Evolutionary conservation across 1,284 basidiomycete genomes (phyloP).

Genomic region (Xerocomus amazonicus): DNA sequence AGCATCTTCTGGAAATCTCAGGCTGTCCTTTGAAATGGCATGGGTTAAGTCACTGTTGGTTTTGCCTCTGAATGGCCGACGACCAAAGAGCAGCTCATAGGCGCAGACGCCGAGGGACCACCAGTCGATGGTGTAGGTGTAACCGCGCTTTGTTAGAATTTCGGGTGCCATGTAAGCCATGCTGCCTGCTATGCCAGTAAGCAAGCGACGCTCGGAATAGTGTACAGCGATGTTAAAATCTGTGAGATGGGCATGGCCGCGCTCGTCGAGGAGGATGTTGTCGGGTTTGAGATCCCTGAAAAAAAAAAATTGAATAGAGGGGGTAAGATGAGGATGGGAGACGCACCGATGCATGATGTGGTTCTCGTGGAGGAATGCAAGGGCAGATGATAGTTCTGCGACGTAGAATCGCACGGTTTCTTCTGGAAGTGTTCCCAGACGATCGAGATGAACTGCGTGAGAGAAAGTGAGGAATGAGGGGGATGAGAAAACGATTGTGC

Average conservation of each 20-base stretch:
- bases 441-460: conserved; percentile 83
- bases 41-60: conserved; percentile 89
- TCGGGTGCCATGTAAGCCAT: conserved; percentile 99
- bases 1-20: conserved; percentile 77
- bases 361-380: conserved; percentile 90
- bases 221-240: conserved; percentile 99
- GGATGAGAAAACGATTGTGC: conserved; percentile 35
- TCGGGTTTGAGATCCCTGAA: conserved; percentile 92
- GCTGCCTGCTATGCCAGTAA: conserved; percentile 96
- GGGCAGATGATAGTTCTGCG: conserved; percentile 84
- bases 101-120: conserved; percentile 94
- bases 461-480: conserved; percentile 24
- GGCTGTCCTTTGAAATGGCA: conserved; percentile 75
- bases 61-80: conserved; percentile 87
- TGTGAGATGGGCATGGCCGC: conserved; percentile 94
- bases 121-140: conserved; percentile 92
- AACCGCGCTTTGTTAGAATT: conserved; percentile 80
- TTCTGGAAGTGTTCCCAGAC: conserved; percentile 80
- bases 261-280: conserved; percentile 94
- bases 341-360: conserved; percentile 91
- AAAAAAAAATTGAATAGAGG: conserved; percentile 13
- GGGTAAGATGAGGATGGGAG: conserved; percentile 22
- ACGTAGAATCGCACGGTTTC: conserved; percentile 88
- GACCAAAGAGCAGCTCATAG: conserved; percentile 89
- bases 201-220: conserved; percentile 76